Conservation (phyloP, 768 basidiomycete genomes). For the Collybia mongolica region DNA sequence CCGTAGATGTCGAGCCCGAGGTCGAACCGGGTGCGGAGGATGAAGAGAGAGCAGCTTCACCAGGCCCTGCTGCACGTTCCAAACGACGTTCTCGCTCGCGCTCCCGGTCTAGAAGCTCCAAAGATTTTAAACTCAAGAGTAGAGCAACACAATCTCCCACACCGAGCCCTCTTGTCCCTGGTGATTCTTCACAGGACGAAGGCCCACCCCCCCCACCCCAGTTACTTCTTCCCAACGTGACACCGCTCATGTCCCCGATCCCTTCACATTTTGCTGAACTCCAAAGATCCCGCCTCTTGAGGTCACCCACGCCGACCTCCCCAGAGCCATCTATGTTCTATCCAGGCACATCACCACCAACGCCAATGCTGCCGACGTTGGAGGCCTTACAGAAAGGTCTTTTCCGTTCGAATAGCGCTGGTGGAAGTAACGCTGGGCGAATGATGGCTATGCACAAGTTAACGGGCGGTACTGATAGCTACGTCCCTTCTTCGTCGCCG, state of each 20-base stretch:
- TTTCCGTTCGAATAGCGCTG: conserved; percentile 91
- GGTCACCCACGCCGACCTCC: conserved; percentile 52
- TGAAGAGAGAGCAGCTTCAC: conserved; percentile 40
- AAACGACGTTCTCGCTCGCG: conserved; percentile 77
- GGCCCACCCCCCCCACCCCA: conserved; percentile 37
- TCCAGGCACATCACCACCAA: conserved; percentile 65
- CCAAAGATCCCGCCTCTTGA: conserved; percentile 41
- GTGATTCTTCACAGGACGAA: conserved; percentile 76
- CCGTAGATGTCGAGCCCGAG: conserved; percentile 22
- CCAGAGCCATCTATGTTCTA: conserved; percentile 58
- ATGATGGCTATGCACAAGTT: conserved; percentile 83
- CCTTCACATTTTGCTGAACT: conserved; percentile 60
- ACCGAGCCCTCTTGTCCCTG: conserved; percentile 42
- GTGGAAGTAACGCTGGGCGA: conserved; percentile 57
- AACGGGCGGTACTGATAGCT: conserved; percentile 70
- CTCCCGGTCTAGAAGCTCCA: conserved; percentile 75
- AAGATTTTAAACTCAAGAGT: conserved; percentile 66
- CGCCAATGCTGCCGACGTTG: conserved; percentile 66
- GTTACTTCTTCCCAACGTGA: conserved; percentile 31
- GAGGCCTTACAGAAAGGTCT: conserved; percentile 78
- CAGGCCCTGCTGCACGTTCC: conserved; percentile 43
- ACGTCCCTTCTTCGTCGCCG: conserved; percentile 62
- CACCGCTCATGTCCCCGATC: conserved; percentile 43
- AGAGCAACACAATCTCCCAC: conserved; percentile 46
- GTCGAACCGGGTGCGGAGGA: conserved; percentile 35